phyloP scores from a whole-genome alignment of 2,329 filamentous ascomycete genomes.

The Fusarium setosum region DNA sequence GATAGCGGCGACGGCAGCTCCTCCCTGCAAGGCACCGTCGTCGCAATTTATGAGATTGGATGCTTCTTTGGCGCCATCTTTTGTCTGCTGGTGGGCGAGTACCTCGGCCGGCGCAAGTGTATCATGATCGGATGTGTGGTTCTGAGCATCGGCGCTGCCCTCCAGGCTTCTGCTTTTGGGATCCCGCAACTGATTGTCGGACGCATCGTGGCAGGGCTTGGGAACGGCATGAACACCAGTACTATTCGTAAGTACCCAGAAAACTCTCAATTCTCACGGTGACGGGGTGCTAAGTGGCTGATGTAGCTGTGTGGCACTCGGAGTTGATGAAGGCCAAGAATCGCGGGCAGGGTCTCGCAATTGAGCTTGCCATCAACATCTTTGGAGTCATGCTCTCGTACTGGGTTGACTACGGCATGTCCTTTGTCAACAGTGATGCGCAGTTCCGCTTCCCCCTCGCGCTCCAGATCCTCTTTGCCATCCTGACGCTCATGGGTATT shows the following conservation, averaged over 20 bases:
- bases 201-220: slow-evolving; percentile 57
- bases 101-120: slow-evolving; percentile 54
- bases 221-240: slow-evolving; percentile 60
- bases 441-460: slow-evolving; percentile 59
- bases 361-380: slow-evolving; percentile 53
- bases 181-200: slow-evolving; percentile 58
- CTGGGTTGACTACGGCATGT: slow-evolving; percentile 54
- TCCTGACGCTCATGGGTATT: slow-evolving; percentile 49
- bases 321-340: slow-evolving; percentile 54
- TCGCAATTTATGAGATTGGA: slow-evolving; percentile 60
- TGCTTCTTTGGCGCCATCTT: slow-evolving; percentile 60
- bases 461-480: slow-evolving; percentile 55
- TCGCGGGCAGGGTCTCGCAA: slow-evolving; percentile 46
- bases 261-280: not conserved
- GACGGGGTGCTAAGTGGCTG: not conserved
- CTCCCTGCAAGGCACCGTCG: slow-evolving; percentile 57
- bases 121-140: slow-evolving; percentile 54
- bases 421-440: slow-evolving; percentile 47
- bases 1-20: slow-evolving; percentile 52
- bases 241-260: slow-evolving; percentile 53
- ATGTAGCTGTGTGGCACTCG: slow-evolving; percentile 53
- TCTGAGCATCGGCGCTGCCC: slow-evolving; percentile 54
- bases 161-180: slow-evolving; percentile 53
- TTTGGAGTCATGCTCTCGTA: slow-evolving; percentile 50
- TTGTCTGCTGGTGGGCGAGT: slow-evolving; percentile 54